Conservation (phyloP, 23 red algal species). For the Chondrus crispus region DNA sequence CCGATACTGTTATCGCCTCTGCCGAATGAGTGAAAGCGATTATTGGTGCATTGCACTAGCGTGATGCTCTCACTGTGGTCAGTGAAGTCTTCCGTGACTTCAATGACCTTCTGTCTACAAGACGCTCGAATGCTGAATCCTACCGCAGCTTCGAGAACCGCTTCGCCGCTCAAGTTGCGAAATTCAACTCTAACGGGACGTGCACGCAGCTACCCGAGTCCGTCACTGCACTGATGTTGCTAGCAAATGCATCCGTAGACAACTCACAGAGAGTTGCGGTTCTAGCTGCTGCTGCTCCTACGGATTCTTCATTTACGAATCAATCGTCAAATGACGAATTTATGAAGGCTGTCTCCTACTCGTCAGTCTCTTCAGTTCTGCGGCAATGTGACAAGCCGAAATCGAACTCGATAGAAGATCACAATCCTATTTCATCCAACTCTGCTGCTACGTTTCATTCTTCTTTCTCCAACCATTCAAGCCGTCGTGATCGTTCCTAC, state of each 20-base stretch:
- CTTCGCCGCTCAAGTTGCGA: slow-evolving; percentile 20
- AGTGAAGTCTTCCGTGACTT: background rate
- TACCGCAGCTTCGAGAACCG: slow-evolving; percentile 16
- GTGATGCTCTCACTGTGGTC: slow-evolving; percentile 1
- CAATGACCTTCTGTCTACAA: background rate
- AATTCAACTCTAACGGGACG: background rate
- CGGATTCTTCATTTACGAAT: background rate
- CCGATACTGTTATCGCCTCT: background rate
- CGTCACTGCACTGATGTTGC: slow-evolving; percentile 2
- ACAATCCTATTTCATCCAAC: too few relatives aligned
- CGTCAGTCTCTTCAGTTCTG: background rate
- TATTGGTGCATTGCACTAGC: background rate
- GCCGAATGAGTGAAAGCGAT: background rate
- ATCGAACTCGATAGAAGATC: too few relatives aligned
- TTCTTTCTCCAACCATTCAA: too few relatives aligned
- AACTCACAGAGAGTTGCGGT: background rate
- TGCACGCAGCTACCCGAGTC: background rate
- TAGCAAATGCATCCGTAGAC: background rate
- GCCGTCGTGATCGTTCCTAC: too few relatives aligned
- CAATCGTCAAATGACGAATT: background rate
- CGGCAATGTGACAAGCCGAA: background rate
- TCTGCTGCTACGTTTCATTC: too few relatives aligned
- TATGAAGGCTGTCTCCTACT: background rate
- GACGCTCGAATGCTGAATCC: background rate
- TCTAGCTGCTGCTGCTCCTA: background rate